phyloP scores from a whole-genome alignment of 2,329 filamentous ascomycete species.

The Ophiocordyceps camponoti-leonardi region DNA sequence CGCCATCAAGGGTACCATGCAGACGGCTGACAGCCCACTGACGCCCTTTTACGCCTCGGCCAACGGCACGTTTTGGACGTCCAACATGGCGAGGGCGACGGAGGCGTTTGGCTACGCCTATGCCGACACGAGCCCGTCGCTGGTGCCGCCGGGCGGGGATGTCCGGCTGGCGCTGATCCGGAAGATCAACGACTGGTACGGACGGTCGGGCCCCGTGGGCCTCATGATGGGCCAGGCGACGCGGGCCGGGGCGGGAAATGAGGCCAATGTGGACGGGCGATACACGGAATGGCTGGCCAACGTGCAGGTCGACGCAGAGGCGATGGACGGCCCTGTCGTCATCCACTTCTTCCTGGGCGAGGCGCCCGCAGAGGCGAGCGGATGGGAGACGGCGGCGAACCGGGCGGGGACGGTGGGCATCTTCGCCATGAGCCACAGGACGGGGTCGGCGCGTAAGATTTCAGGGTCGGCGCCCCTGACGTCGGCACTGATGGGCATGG shows the following conservation, averaged over 20 bases:
- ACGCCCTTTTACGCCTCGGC: slow-evolving; percentile 47
- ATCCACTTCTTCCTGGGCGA: slow-evolving; percentile 53
- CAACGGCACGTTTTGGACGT: slow-evolving; percentile 50
- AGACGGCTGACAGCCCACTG: slow-evolving; percentile 38
- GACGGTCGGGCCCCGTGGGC: slow-evolving; percentile 12
- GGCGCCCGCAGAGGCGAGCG: slow-evolving; percentile 21
- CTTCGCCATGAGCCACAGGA: slow-evolving; percentile 25
- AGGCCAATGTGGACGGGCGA: slow-evolving; percentile 11
- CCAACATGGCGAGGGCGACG: slow-evolving; percentile 40
- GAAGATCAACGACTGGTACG: slow-evolving; percentile 35
- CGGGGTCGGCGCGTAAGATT: slow-evolving; percentile 17
- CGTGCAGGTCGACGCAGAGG: slow-evolving; percentile 42
- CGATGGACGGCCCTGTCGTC: slow-evolving; percentile 39
- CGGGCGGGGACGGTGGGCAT: slow-evolving; percentile 45
- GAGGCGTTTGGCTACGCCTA: slow-evolving; percentile 59
- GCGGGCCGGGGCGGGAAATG: background rate
- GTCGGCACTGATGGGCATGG: slow-evolving; percentile 22
- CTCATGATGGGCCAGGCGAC: slow-evolving; percentile 2
- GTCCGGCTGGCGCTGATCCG: slow-evolving; percentile 16
- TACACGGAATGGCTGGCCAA: slow-evolving; percentile 55
- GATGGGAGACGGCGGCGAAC: slow-evolving; percentile 35
- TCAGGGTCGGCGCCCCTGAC: slow-evolving; percentile 36
- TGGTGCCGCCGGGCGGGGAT: slow-evolving; percentile 7
- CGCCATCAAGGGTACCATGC: slow-evolving; percentile 31
- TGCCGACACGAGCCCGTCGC: slow-evolving; percentile 31